Evolutionary conservation across 1,284 basidiomycete species (phyloP).

Genomic region (Cutaneotrichosporon daszewskae): DNA sequence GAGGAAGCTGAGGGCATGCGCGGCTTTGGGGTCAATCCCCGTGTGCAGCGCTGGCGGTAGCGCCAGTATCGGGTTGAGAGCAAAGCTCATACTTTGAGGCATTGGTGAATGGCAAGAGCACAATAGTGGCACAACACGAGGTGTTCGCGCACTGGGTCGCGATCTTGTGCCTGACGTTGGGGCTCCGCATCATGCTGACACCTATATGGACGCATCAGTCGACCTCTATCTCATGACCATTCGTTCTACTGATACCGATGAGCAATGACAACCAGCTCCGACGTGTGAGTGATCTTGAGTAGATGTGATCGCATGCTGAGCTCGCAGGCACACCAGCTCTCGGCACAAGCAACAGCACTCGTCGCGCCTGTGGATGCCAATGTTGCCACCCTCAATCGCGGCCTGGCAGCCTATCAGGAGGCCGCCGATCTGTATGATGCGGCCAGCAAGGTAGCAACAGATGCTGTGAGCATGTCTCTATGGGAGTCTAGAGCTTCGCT

Average conservation of each 20-base stretch:
- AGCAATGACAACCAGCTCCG: slow-evolving; percentile 19
- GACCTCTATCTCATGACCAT: not conserved
- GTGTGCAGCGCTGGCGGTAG: slow-evolving; percentile 20
- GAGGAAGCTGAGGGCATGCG: slow-evolving; percentile 36
- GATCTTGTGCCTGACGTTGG: no score
- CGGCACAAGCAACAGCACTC: slow-evolving; percentile 32
- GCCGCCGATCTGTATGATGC: slow-evolving; percentile 39
- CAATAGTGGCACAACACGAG: no score
- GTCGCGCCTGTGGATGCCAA: slow-evolving; percentile 18
- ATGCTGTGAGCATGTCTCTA: slow-evolving; percentile 15
- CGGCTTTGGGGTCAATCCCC: slow-evolving; percentile 23
- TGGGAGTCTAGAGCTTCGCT: not conserved
- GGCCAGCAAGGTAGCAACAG: slow-evolving; percentile 12
- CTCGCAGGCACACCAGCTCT: slow-evolving; percentile 42
- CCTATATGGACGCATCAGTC: not conserved
- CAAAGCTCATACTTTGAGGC: slow-evolving; percentile 3
- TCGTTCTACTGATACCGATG: slow-evolving; percentile 8
- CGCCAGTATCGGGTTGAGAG: slow-evolving; percentile 17
- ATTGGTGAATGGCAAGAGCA: slow-evolving; percentile 4
- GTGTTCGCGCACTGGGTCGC: no score
- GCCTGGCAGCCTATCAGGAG: slow-evolving; percentile 29
- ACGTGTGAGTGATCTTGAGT: slow-evolving; percentile 7
- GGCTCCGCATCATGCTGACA: no score
- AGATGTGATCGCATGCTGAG: not conserved
- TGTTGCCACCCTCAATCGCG: slow-evolving; percentile 20